Evolutionary conservation across 1,284 basidiomycete species (phyloP).

Genomic region (Gomphus bonarii): DNA sequence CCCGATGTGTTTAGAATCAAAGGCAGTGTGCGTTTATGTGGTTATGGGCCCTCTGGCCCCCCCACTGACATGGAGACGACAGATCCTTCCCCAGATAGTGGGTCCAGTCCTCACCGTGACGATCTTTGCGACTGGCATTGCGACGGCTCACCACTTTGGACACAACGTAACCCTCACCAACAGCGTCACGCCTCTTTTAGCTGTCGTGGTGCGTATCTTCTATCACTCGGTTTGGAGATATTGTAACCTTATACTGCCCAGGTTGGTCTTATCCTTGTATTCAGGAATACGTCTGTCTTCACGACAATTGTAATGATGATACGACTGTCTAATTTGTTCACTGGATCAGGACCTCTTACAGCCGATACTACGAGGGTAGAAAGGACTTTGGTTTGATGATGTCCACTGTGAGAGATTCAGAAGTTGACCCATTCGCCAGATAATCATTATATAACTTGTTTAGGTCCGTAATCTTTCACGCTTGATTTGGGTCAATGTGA

Average conservation of each 20-base stretch:
- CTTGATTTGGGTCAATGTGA: constrained; percentile 66
- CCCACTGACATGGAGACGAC: background rate
- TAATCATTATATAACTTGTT: background rate
- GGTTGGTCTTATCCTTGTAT: constrained; percentile 63
- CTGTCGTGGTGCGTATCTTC: constrained; percentile 66
- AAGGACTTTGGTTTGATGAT: constrained; percentile 66
- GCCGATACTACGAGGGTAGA: constrained; percentile 77
- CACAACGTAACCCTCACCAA: constrained; percentile 51
- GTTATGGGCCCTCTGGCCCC: background rate
- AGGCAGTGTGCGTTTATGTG: constrained; percentile 45
- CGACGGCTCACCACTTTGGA: constrained; percentile 46
- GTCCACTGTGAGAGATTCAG: constrained; percentile 37
- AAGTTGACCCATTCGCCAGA: background rate
- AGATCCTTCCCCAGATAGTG: constrained; percentile 59
- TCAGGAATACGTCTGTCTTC: constrained; percentile 35
- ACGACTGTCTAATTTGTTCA: constrained; percentile 26
- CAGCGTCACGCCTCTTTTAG: constrained; percentile 73
- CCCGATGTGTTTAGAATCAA: constrained; percentile 77
- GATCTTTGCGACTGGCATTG: constrained; percentile 54
- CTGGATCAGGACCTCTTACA: constrained; percentile 59
- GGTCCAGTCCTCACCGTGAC: constrained; percentile 81
- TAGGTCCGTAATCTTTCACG: constrained; percentile 53
- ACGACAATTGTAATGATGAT: constrained; percentile 26
- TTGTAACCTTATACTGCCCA: constrained; percentile 20
- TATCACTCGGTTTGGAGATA: constrained; percentile 10